Evolutionary conservation across 768 basidiomycete species (phyloP).

Genomic region (Tephrocybe sp.): DNA sequence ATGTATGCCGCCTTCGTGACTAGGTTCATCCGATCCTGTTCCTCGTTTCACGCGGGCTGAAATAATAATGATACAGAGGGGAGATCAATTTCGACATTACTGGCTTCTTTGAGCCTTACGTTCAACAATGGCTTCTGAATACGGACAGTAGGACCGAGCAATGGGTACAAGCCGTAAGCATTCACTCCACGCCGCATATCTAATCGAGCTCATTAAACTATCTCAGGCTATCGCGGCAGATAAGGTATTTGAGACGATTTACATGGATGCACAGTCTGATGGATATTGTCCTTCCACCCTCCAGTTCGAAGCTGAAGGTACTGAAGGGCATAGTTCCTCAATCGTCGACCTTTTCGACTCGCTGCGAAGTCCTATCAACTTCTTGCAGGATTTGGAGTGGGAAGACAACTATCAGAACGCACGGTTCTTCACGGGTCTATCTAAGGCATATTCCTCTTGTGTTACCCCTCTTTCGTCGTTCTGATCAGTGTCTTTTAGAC

Average conservation of each 20-base stretch:
- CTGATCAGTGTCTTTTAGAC: conserved; percentile 68
- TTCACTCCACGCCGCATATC: not conserved
- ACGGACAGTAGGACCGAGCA: conserved; percentile 88
- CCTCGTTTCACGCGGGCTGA: not conserved
- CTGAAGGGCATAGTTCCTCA: conserved; percentile 91
- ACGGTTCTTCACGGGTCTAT: conserved; percentile 83
- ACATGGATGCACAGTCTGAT: not conserved
- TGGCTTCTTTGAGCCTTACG: conserved; percentile 84
- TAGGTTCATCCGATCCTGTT: conserved; percentile 55
- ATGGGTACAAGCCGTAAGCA: conserved; percentile 89
- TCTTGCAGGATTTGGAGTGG: conserved; percentile 91
- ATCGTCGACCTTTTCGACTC: conserved; percentile 97
- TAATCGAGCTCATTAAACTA: conserved; percentile 4
- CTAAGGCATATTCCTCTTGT: conserved; percentile 61
- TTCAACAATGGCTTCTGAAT: conserved; percentile 84
- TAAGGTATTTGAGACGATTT: conserved; percentile 35
- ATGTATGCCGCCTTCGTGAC: conserved; percentile 85
- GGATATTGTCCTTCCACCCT: conserved; percentile 2
- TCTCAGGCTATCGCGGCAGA: conserved; percentile 70
- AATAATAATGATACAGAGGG: conserved; percentile 35
- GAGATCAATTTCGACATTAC: conserved; percentile 68
- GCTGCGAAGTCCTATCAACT: conserved; percentile 84
- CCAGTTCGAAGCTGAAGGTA: conserved; percentile 77
- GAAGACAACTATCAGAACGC: conserved; percentile 87
- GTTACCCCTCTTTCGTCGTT: not conserved